A percentile compares a stretch with the other conserved stretches of the same genome.
Evolutionary conservation across 2,329 filamentous ascomycete species (phyloP).

Genomic region (Ophiocordyceps camponoti-leonardi): DNA sequence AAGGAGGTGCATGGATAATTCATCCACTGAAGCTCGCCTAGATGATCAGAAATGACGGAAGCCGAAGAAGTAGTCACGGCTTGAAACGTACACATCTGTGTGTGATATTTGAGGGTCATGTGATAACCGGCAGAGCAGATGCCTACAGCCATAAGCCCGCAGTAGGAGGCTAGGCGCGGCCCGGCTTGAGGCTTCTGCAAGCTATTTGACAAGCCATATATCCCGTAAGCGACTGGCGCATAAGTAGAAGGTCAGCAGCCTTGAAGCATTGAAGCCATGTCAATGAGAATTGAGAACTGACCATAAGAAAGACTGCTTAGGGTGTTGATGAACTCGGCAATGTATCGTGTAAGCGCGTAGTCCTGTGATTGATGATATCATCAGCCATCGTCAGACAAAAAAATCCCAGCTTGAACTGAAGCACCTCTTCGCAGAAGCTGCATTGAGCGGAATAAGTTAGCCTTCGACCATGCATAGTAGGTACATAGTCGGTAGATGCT

Average conservation of each 20-base stretch:
- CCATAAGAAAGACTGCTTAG: conserved; percentile 21
- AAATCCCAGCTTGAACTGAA: no score
- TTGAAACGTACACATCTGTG: conserved; percentile 15
- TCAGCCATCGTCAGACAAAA: no score
- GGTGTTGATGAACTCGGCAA: conserved; percentile 27
- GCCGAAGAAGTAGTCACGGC: fast-evolving
- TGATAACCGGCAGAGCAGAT: conserved; percentile 15
- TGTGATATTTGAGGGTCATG: conserved; percentile 17
- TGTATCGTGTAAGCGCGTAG: conserved; percentile 23
- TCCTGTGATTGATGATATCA: no score
- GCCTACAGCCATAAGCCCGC: conserved; percentile 18
- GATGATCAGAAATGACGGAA: neutral
- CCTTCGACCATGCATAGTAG: no score
- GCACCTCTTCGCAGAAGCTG: conserved; percentile 15
- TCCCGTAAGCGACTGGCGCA: conserved; percentile 16
- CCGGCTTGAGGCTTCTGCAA: conserved; percentile 6
- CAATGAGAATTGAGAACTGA: no score
- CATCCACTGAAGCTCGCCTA: conserved; percentile 14
- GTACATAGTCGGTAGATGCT: no score
- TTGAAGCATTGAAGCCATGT: no score
- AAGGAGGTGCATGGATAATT: conserved; percentile 22
- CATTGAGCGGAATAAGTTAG: neutral
- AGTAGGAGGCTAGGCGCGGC: conserved; percentile 16
- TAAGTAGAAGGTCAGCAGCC: neutral
- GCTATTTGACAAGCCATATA: conserved; percentile 16